Percentiles rank a stretch among this genome's conserved stretches.
These are phyloP conservation scores for Solanum etuberosum DNA, from an alignment of 257 asterid species.

Conservation along the genomic window DNA sequence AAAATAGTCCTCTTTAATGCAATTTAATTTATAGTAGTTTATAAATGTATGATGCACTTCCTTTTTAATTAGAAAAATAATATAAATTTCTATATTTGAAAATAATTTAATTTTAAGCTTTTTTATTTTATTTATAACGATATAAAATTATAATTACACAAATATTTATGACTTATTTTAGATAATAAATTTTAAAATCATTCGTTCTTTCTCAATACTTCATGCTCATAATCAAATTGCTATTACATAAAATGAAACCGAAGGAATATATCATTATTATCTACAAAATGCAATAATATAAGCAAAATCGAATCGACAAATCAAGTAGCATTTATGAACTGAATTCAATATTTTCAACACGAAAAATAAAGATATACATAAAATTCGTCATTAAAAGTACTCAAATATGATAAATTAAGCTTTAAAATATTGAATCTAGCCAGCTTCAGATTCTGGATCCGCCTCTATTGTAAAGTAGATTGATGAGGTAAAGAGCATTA, in stretches of 20 bases:
- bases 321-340: not conserved
- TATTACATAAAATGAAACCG: not conserved
- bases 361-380: not conserved
- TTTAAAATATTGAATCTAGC: not conserved
- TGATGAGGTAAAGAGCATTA: slow-evolving; percentile 73
- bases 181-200: not conserved
- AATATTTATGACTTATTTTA: not conserved
- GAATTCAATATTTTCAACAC: not conserved
- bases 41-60: not conserved
- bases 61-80: not conserved
- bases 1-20: not conserved
- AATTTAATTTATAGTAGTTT: not conserved
- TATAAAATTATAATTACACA: not conserved
- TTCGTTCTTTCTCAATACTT: not conserved
- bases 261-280: not conserved
- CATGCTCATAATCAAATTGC: rapidly evolving
- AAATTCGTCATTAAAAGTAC: not conserved
- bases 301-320: not conserved
- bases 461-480: slow-evolving; percentile 21
- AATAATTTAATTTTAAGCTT: not conserved
- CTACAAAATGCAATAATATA: not conserved
- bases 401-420: not conserved
- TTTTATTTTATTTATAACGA: not conserved
- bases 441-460: not conserved
- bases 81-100: not conserved